Base-by-base conservation (phyloP, 768 basidiomycete species). In the Collybia sp. region DNA sequence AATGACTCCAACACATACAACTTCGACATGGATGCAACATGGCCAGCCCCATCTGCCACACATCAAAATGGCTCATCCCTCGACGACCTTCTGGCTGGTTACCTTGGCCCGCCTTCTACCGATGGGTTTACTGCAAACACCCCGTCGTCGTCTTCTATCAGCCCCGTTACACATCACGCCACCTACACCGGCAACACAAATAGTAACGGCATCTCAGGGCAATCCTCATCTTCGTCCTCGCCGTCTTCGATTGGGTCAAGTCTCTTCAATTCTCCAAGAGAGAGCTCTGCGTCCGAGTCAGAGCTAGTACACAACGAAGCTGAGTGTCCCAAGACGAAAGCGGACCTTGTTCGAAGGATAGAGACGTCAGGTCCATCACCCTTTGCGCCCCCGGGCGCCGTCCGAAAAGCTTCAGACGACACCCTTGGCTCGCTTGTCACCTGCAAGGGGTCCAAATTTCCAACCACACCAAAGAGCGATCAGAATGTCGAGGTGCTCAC, bases 401-500 rank as follows among this genome's bases (percentile, higher is more conserved):
- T 73, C 46, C 66, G 65, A 38, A 82, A 75, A 64, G 68, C 68
- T 50, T 61, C 68, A 11, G 74, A 79, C 35, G 53, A 61, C 8
- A 57, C 67, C 2, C 58, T 73, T 19, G 77, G 76, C 0, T 63
- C 75, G n/a, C 71, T 83, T 53, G 69, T 87, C n/a, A 69, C 73
- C 30, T 89, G 88, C 60, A 69, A 77, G 46, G 82, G 80, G 8
- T 74, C 82, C n/a, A 75, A 67, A 5, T 81, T 90, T 58, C 86
- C 87, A 5, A 76, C 68, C 64, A 86, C 83, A 12, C 63, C 74
- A 51, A 76, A 82, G 66, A 87, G 74, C 57, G 83, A 85, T 40
- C 70, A 80, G 48, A 90, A 91, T 51, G 66, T 91, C 11, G 85
- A 89, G 61, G 83, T 91, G 16, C 70, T 88, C 36, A 78, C 79